Evolutionary conservation across 2,329 filamentous ascomycete species (phyloP), one percentile per base, ranked within the genome.

Genomic region (Calcarisporium arbuscula): DNA sequence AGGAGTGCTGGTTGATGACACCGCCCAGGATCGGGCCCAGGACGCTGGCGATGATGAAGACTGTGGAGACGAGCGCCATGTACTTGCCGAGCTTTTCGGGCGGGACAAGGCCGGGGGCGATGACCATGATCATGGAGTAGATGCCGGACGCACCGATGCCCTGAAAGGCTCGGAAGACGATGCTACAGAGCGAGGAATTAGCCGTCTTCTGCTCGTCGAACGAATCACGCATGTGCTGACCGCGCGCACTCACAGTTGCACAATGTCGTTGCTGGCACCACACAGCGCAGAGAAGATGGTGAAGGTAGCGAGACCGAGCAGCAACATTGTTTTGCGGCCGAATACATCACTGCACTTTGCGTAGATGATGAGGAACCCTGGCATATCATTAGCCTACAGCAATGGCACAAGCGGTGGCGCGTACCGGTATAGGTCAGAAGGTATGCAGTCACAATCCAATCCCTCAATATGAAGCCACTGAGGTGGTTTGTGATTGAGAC

Each of bases 111-210:
- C 70, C 66, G n/a, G 67, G 57, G 1, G 72, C 56, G 9, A 62
- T 58, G 20, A 68, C 63, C 20, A 70, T 63, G 1, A 62, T 61
- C 12, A 73, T 46, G 32, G 66, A 68, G 49, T 71, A 74, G 8
- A 74, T 57, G 1, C 70, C 70, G 12, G 70, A 66, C 5, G 65
- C 70, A 2, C 70, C 70, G 14, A 73, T 57, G 12, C 68, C 69
- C 33, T 73, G 68, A 5, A 72, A 58, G 1, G 64, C 63, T 20
- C 69, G 64, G 34, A 58, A 70, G 9, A 68, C 44, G 30, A 74
- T 71, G 1, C 52, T 57, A n/a, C 7, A n/a, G 16, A 14, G 26
- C 15, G 12, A 14, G 17, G 5, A 20, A 21, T 16, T n/a, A n/a
- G n/a, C n/a, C n/a, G n/a, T n/a, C n/a, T n/a, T n/a, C n/a, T n/a